These are phyloP conservation scores for Saccharomycopsis fibuligera DNA, from an alignment of 805 yeast genomes.

Conservation along the genomic window DNA sequence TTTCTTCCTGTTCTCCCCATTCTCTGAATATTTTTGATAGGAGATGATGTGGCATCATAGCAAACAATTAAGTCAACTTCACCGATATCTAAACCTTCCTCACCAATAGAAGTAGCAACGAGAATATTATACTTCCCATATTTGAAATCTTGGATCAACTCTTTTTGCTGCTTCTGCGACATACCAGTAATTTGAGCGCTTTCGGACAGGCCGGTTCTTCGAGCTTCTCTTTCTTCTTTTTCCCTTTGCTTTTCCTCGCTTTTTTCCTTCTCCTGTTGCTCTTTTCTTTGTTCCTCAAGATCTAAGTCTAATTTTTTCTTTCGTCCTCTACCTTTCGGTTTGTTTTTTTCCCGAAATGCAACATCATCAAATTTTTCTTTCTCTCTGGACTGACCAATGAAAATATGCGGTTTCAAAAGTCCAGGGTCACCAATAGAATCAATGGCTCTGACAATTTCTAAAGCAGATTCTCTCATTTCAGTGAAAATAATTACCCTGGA, in stretches of 20 bases:
- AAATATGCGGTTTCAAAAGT: constrained; percentile 64
- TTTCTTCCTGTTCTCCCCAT: constrained; percentile 99
- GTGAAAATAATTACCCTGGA: constrained; percentile 84
- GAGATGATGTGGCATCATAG: constrained; percentile 88
- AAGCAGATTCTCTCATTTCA: constrained; percentile 83
- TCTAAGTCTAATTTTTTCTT: constrained; percentile 25
- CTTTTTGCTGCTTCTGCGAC: constrained; percentile 85
- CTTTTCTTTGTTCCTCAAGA: constrained; percentile 29
- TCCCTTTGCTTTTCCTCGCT: constrained; percentile 29
- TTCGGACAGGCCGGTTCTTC: constrained; percentile 59
- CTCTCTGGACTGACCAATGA: constrained; percentile 86
- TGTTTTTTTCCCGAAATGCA: constrained; percentile 37
- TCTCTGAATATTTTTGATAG: constrained; percentile 87
- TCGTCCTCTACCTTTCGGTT: constrained; percentile 39
- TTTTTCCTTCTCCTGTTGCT: constrained; percentile 27
- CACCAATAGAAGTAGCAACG: constrained; percentile 97
- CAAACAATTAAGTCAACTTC: constrained; percentile 93
- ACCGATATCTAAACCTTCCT: constrained; percentile 97
- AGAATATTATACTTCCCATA: constrained; percentile 67
- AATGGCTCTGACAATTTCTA: constrained; percentile 67
- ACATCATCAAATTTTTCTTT: constrained; percentile 62
- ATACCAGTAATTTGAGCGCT: constrained; percentile 77
- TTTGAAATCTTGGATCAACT: constrained; percentile 67
- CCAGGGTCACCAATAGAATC: constrained; percentile 36
- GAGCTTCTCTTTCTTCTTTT: constrained; percentile 30